Evolutionary conservation across 495 filamentous ascomycete genomes (phyloP).

Genomic region (Sabuloglossum arenarium): DNA sequence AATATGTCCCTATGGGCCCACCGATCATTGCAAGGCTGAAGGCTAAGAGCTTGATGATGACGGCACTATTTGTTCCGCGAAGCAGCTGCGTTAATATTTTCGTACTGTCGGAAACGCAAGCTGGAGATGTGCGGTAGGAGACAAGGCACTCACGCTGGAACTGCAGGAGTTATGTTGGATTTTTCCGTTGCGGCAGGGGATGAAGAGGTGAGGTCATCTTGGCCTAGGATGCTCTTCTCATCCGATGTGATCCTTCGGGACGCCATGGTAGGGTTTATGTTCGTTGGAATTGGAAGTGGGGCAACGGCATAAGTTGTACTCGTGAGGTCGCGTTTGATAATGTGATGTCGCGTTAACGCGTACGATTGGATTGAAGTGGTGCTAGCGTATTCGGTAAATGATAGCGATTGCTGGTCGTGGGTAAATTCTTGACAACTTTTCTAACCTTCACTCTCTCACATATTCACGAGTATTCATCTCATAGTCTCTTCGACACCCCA

Average conservation of each 20-base stretch:
- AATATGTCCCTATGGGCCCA: conserved; percentile 71
- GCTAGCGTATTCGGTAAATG: not conserved
- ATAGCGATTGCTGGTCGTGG: not conserved
- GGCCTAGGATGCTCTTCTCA: not conserved
- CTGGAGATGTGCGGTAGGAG: not conserved
- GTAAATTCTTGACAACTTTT: not conserved
- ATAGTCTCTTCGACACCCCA: not conserved
- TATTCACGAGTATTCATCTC: not conserved
- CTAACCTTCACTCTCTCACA: not conserved
- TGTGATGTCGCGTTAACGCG: not conserved
- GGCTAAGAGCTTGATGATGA: conserved; percentile 72
- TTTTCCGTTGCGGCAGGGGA: not conserved
- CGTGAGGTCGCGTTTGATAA: not conserved
- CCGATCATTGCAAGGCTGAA: conserved; percentile 86
- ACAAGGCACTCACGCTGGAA: conserved; percentile 40
- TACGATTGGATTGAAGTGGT: not conserved
- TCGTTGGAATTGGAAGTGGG: not conserved
- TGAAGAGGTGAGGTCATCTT: not conserved
- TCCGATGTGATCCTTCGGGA: not conserved
- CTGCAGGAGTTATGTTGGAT: conserved; percentile 36
- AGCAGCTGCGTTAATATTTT: not conserved
- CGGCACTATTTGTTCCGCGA: conserved; percentile 30
- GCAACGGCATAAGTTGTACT: not conserved
- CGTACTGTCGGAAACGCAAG: conserved; percentile 2
- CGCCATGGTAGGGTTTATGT: not conserved